phyloP scores from a whole-genome alignment of 176 grass and related monocot species.

The Phoenix dactylifera region DNA sequence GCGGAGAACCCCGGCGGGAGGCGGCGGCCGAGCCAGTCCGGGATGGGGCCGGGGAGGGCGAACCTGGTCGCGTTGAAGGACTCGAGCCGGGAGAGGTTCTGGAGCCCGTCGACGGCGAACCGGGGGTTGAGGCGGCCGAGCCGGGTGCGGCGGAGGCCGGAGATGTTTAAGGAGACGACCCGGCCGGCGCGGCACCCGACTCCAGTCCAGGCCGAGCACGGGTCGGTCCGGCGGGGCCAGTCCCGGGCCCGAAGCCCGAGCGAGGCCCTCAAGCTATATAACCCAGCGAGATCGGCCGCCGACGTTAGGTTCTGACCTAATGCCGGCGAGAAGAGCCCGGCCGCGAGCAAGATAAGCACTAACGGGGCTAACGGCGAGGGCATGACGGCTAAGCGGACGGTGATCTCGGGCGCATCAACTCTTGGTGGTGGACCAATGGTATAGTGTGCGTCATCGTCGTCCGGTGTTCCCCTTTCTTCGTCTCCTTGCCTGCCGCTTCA shows the following conservation, averaged over 20 bases:
- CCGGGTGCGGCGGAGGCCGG: conserved; percentile 48
- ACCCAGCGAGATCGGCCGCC: conserved; percentile 46
- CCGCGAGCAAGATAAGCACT: conserved; percentile 2
- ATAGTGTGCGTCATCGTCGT: no score
- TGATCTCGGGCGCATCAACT: no score
- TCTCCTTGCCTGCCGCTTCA: no score
- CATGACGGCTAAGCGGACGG: conserved; percentile 1
- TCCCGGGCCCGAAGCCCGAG: conserved; percentile 76
- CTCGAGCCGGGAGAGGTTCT: conserved; percentile 58
- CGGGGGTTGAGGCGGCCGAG: conserved; percentile 35
- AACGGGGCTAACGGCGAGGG: conserved; percentile 3
- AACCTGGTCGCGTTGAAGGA: conserved; percentile 64
- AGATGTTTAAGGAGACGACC: conserved; percentile 43
- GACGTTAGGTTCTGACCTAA: conserved; percentile 33
- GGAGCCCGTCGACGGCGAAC: conserved; percentile 73
- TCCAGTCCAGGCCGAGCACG: conserved; percentile 58
- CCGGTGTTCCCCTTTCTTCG: no score
- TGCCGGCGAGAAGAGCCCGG: conserved; percentile 22
- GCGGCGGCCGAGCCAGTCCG: conserved; percentile 54
- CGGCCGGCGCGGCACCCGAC: conserved; percentile 48
- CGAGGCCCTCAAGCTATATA: conserved; percentile 62
- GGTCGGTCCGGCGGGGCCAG: conserved; percentile 70
- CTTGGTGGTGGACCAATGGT: no score
- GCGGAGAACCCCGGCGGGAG: conserved; percentile 42
- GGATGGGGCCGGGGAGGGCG: conserved; percentile 57